Percentiles rank a stretch among this genome's conserved stretches.
Conservation (phyloP, 805 yeast genomes). For the Candida coleopterorum region DNA sequence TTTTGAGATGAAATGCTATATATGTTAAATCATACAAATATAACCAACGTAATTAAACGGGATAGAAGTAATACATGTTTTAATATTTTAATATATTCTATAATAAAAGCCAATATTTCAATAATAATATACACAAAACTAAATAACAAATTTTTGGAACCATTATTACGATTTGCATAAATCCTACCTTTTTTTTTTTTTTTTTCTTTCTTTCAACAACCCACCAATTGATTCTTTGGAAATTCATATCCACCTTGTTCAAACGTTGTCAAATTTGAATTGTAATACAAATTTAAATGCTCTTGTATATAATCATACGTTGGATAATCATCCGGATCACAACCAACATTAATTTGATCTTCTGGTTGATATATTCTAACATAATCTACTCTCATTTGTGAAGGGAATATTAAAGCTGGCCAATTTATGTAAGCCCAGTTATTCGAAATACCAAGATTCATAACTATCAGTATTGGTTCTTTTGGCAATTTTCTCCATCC, state of each 20-base stretch:
- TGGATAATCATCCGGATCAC: constrained; percentile 81
- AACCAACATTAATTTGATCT: constrained; percentile 52
- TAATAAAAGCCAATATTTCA: no score
- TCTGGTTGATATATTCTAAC: constrained; percentile 83
- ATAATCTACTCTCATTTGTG: constrained; percentile 67
- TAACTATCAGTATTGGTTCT: constrained; percentile 84
- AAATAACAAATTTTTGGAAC: no score
- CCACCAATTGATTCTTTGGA: constrained; percentile 32
- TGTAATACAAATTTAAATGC: constrained; percentile 62
- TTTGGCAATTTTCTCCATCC: constrained; percentile 73
- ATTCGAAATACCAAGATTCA: constrained; percentile 84
- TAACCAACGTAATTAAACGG: no score
- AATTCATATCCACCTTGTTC: constrained; percentile 54
- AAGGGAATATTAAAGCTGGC: constrained; percentile 74
- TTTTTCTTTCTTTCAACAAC: no score
- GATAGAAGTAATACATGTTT: no score
- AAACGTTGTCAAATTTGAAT: constrained; percentile 71
- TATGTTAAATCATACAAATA: no score
- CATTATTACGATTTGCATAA: no score
- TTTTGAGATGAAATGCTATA: no score
- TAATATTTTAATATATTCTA: no score
- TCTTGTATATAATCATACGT: constrained; percentile 71
- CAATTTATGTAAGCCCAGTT: constrained; percentile 91
- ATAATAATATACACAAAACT: no score
- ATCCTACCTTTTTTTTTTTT: no score